phyloP scores from a whole-genome alignment of 2,329 filamentous ascomycete species.

The Penicillium sclerotiorum region DNA sequence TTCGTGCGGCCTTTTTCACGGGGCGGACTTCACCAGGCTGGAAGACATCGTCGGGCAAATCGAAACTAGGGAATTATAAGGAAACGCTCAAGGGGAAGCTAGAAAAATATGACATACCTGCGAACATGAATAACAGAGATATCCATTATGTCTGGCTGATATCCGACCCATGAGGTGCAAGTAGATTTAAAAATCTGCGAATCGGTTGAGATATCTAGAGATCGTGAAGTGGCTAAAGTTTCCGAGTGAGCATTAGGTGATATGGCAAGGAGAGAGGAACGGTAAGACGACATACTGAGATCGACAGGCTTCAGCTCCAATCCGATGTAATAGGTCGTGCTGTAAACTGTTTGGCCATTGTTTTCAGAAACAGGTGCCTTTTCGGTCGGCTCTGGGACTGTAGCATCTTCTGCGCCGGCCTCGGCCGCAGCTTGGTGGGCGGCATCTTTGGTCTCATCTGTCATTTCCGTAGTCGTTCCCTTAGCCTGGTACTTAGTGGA shows the following conservation, averaged over 20 bases:
- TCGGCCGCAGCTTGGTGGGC: slow-evolving; percentile 53
- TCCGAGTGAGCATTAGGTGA: not conserved
- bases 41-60: slow-evolving; percentile 89
- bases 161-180: slow-evolving; percentile 75
- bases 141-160: slow-evolving; percentile 73
- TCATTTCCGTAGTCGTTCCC: slow-evolving; percentile 54
- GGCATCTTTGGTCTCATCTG: slow-evolving; percentile 54
- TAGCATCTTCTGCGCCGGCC: slow-evolving; percentile 46
- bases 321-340: slow-evolving; percentile 92
- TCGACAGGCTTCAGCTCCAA: slow-evolving; percentile 74
- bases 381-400: slow-evolving; percentile 38
- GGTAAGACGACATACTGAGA: slow-evolving; percentile 58
- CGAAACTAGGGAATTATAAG: slow-evolving; percentile 61
- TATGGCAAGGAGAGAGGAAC: not conserved
- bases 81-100: too few relatives aligned
- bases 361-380: slow-evolving; percentile 31
- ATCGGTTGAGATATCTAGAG: slow-evolving; percentile 66
- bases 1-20: slow-evolving; percentile 44
- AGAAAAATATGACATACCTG: slow-evolving; percentile 76
- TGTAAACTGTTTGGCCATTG: slow-evolving; percentile 65
- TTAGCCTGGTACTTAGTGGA: slow-evolving; percentile 62
- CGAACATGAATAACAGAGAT: slow-evolving; percentile 81
- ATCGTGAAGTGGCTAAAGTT: slow-evolving; percentile 47
- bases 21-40: slow-evolving; percentile 74
- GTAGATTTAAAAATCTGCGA: slow-evolving; percentile 85